A percentile compares a stretch with the other conserved stretches of the same genome.
Evolutionary conservation across 805 yeast species (phyloP).

Genomic region (Candida germanica): DNA sequence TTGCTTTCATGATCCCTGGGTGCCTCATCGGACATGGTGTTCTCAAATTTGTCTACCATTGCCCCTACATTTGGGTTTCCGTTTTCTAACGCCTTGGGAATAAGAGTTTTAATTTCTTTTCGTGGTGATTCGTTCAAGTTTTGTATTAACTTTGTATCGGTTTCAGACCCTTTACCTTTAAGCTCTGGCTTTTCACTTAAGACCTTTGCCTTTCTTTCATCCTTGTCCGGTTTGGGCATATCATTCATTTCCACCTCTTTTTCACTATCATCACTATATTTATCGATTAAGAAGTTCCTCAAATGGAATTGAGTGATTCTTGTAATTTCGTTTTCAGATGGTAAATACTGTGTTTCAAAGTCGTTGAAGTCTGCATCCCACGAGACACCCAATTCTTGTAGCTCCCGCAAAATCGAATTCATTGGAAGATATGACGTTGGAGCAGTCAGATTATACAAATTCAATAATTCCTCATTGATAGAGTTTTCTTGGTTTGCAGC

Average conservation of each 20-base stretch:
- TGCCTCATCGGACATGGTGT: slow-evolving; percentile 17
- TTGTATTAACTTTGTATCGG: slow-evolving; percentile 5
- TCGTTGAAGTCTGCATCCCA: slow-evolving; percentile 86
- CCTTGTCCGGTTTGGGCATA: slow-evolving; percentile 12
- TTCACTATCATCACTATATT: slow-evolving; percentile 22
- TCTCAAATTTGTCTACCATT: slow-evolving; percentile 28
- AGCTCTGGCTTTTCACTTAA: background rate
- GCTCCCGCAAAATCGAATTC: slow-evolving; percentile 63
- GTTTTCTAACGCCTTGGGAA: slow-evolving; percentile 20
- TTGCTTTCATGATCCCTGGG: background rate
- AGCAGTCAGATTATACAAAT: slow-evolving; percentile 50
- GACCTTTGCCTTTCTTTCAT: slow-evolving; percentile 5
- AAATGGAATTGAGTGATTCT: slow-evolving; percentile 86
- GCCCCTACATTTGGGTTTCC: slow-evolving; percentile 17
- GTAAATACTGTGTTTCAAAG: slow-evolving; percentile 76
- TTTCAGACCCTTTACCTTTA: background rate
- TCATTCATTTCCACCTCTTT: slow-evolving; percentile 19
- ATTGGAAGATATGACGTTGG: slow-evolving; percentile 68
- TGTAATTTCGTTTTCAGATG: slow-evolving; percentile 90
- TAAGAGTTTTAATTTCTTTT: slow-evolving; percentile 16
- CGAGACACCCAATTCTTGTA: slow-evolving; percentile 77
- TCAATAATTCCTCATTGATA: slow-evolving; percentile 45
- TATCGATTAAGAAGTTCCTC: slow-evolving; percentile 66
- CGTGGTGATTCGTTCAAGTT: slow-evolving; percentile 15
- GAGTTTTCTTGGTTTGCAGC: slow-evolving; percentile 49